phyloP scores from a whole-genome alignment of 805 yeast species.

The Starmerella sp. region DNA sequence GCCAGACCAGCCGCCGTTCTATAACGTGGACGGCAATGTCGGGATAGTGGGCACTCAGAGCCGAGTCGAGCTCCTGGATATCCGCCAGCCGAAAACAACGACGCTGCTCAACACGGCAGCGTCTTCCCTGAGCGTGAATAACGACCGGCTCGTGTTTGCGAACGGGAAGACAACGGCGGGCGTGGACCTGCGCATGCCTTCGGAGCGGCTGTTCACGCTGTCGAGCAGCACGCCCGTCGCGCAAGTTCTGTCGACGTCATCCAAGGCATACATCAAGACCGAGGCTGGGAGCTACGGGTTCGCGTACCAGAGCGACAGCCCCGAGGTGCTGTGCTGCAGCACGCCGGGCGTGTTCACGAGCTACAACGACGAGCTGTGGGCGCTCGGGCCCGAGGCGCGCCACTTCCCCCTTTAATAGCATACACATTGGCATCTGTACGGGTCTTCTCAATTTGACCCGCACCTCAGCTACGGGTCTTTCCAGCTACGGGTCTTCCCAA shows the following conservation, averaged over 20 bases:
- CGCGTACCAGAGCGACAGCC: not conserved
- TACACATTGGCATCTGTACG: not conserved
- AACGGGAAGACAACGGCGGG: not conserved
- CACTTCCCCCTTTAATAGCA: conserved; percentile 5
- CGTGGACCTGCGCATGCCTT: conserved; percentile 9
- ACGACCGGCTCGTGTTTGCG: not conserved
- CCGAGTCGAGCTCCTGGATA: conserved; percentile 20
- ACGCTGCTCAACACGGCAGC: not conserved
- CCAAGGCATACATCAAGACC: conserved; percentile 5
- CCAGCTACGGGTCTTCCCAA: too few relatives aligned
- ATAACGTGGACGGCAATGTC: conserved; percentile 36
- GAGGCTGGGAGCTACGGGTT: not conserved
- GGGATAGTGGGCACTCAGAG: conserved; percentile 31
- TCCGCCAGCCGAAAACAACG: not conserved
- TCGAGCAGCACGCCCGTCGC: not conserved
- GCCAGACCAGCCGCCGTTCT: conserved; percentile 23
- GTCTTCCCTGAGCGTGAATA: not conserved
- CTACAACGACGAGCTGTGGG: conserved; percentile 3
- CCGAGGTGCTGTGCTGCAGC: conserved; percentile 4
- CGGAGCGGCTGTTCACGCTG: not conserved
- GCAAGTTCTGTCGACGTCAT: not conserved
- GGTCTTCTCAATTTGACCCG: too few relatives aligned
- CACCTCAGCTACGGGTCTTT: too few relatives aligned
- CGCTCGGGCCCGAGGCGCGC: conserved; percentile 4
- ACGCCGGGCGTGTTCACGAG: not conserved